These are phyloP conservation scores for Onygenales sp. DNA, from an alignment of 2,329 filamentous ascomycete genomes.

Conservation along the genomic window DNA sequence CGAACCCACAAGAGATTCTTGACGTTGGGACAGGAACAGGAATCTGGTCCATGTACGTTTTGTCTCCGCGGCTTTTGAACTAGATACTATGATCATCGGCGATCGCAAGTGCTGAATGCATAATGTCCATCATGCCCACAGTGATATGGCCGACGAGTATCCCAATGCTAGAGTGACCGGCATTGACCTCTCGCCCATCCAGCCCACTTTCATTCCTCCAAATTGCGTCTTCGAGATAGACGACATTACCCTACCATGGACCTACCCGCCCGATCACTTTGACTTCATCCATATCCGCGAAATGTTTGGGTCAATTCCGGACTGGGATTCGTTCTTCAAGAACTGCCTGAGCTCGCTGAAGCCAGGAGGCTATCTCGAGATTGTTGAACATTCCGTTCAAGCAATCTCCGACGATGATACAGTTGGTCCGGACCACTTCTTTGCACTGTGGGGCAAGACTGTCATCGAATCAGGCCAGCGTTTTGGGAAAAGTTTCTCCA, in stretches of 20 bases:
- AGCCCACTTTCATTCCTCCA: slow-evolving; percentile 37
- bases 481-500: slow-evolving; percentile 17
- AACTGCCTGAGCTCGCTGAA: slow-evolving; percentile 26
- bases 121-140: slow-evolving; percentile 5
- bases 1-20: slow-evolving; percentile 6
- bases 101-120: slow-evolving; percentile 5
- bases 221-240: slow-evolving; percentile 41
- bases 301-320: slow-evolving; percentile 36
- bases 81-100: neutral
- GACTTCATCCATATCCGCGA: slow-evolving; percentile 40
- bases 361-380: slow-evolving; percentile 30
- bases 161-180: slow-evolving; percentile 35
- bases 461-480: slow-evolving; percentile 11
- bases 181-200: slow-evolving; percentile 41
- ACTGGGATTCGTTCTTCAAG: slow-evolving; percentile 36
- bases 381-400: slow-evolving; percentile 20
- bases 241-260: slow-evolving; percentile 36
- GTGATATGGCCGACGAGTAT: slow-evolving; percentile 24
- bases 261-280: slow-evolving; percentile 24
- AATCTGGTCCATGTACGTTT: neutral
- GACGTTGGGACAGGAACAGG: slow-evolving; percentile 8
- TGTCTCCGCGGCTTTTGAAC: neutral
- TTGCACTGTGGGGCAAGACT: slow-evolving; percentile 10
- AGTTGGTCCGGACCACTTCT: slow-evolving; percentile 12
- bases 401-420: slow-evolving; percentile 16